Evolutionary conservation across 495 filamentous ascomycete species (phyloP).

Genomic region (Cercophora sp.): DNA sequence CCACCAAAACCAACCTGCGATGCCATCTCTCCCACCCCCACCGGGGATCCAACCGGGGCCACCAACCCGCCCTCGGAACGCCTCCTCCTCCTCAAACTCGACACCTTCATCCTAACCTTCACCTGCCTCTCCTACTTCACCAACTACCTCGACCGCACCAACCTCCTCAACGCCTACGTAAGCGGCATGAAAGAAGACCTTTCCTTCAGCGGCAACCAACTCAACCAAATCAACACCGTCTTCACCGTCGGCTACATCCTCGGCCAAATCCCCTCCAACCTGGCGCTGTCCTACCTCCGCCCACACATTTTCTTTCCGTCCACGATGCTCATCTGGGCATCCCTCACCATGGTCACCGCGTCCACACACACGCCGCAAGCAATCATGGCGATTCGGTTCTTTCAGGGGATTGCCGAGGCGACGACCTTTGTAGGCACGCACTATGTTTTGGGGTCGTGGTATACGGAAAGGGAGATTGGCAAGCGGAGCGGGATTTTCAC

Average conservation of each 20-base stretch:
- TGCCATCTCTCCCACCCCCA: too few species aligned
- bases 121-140: constrained; percentile 37
- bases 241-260: constrained; percentile 43
- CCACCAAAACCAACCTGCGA: too few species aligned
- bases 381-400: constrained; percentile 54
- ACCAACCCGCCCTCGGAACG: constrained; percentile 21
- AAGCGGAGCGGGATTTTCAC: constrained; percentile 53
- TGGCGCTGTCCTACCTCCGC: constrained; percentile 52
- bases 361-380: constrained; percentile 54
- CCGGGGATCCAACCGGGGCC: too few species aligned
- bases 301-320: too few species aligned
- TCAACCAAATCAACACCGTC: constrained; percentile 40
- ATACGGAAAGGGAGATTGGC: constrained; percentile 55
- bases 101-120: constrained; percentile 33
- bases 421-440: constrained; percentile 56
- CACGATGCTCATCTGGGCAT: constrained; percentile 54
- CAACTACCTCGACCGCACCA: constrained; percentile 33
- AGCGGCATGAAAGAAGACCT: constrained; percentile 34
- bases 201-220: constrained; percentile 30
- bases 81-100: constrained; percentile 18
- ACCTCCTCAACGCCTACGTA: constrained; percentile 33
- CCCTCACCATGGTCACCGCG: constrained; percentile 48
- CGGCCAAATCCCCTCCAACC: constrained; percentile 52
- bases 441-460: constrained; percentile 62
- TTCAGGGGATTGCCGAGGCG: constrained; percentile 54